Percentiles rank a stretch among this genome's conserved stretches.
Conservation (phyloP, 495 filamentous ascomycete genomes). For the Penicillium parvum region DNA sequence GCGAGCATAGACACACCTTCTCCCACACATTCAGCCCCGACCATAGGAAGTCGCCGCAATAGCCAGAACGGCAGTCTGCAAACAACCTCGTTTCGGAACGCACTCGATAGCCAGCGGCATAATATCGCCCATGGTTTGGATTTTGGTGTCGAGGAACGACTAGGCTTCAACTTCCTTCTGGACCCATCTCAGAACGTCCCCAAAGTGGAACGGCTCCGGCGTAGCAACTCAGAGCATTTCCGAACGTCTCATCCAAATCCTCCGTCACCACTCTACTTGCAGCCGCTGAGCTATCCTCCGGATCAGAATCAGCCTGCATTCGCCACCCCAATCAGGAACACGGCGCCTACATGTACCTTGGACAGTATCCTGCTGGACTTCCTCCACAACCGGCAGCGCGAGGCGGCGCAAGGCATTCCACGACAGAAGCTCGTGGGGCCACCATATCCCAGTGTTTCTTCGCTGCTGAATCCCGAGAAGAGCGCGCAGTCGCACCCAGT, state of each 20-base stretch:
- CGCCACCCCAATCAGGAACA: slow-evolving; percentile 53
- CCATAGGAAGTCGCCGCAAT: slow-evolving; percentile 25
- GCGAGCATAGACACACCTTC: slow-evolving; percentile 35
- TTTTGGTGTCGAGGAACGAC: slow-evolving; percentile 52
- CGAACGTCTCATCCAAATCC: slow-evolving; percentile 21
- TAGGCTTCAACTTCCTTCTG: slow-evolving; percentile 66
- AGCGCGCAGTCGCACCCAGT: slow-evolving; percentile 62
- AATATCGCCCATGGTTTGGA: slow-evolving; percentile 53
- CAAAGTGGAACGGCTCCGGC: slow-evolving; percentile 33
- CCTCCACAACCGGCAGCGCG: slow-evolving; percentile 60
- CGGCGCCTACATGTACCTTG: slow-evolving; percentile 62
- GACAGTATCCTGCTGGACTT: slow-evolving; percentile 76
- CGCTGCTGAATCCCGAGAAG: slow-evolving; percentile 63
- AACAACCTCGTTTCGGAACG: slow-evolving; percentile 27
- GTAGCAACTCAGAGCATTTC: slow-evolving; percentile 25
- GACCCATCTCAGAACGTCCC: slow-evolving; percentile 47
- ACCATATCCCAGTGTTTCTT: slow-evolving; percentile 68
- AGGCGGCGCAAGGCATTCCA: slow-evolving; percentile 56
- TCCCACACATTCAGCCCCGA: slow-evolving; percentile 32
- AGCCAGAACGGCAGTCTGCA: slow-evolving; percentile 20
- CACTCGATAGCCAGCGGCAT: slow-evolving; percentile 50
- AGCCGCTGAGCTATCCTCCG: slow-evolving; percentile 17
- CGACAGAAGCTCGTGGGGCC: slow-evolving; percentile 63
- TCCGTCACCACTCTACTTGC: slow-evolving; percentile 24
- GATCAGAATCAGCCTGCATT: slow-evolving; percentile 30